Base-by-base conservation (phyloP, 306 rosid species). In the Ziziphus jujuba region DNA sequence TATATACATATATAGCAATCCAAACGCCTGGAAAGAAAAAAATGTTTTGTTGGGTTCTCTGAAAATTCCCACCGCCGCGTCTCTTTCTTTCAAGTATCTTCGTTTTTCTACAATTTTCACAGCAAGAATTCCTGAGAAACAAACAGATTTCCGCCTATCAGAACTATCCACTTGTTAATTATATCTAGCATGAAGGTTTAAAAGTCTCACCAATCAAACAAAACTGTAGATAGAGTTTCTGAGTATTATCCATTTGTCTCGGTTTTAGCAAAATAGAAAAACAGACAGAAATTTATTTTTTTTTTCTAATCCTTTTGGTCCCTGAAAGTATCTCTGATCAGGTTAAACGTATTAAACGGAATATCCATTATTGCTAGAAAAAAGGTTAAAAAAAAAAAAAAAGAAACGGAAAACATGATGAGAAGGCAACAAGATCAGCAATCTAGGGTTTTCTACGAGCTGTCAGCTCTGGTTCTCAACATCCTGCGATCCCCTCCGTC, bases 401-500 rank as follows among this genome's bases (percentile, higher is more conserved):
- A 12, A n/a, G n/a, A n/a, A n/a, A n/a, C n/a, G n/a, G n/a, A n/a
- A n/a, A n/a, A n/a, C n/a, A 81, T 74, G 87, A 90, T 70, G 91
- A 79, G 74, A 56, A 75, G 84, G 56, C 64, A 68, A 0, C 79
- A 90, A 40, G 86, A 90, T 64, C 81, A 85, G 31, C 84, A 65
- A 47, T 87, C 91, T 2, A 76, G 86, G 52, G 78, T 84, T 71
- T 79, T 90, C 21, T 53, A 81, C 73, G 96, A 93, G 77, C 84
- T 93, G 0, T 88, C 97, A 0, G 17, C 88, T 38, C 74, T 87
- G 59, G 88, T 90, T 68, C 81, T 87, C 71, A 86, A 83, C 72
- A 86, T 93, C 62, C 85, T 93, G 22, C 90, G 91, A 44, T 80
- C 86, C 2, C 84, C 96, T 15, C 78, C 95, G 1, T 8, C 83